These are phyloP conservation scores for Sporothrix phasma DNA, from an alignment of 2,329 filamentous ascomycete genomes.

Conservation along the genomic window DNA sequence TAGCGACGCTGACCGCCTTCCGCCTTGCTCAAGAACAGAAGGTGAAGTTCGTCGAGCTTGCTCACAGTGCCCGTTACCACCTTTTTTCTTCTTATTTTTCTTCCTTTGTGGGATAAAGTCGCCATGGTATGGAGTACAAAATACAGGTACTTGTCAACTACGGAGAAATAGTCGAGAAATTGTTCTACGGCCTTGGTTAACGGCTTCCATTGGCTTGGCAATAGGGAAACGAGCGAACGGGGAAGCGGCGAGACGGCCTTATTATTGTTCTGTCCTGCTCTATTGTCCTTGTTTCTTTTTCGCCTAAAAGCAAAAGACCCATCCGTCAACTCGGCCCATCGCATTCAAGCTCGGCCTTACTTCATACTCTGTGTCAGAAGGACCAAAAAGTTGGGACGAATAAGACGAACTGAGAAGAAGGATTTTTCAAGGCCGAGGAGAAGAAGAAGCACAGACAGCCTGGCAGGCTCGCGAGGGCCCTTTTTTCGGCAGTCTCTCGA, in stretches of 20 bases:
- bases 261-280: neutral
- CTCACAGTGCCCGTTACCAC: constrained; percentile 1
- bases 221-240: neutral
- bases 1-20: neutral
- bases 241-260: neutral
- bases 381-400: neutral
- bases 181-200: constrained; percentile 2
- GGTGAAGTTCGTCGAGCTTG: neutral
- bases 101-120: neutral
- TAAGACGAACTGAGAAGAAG: neutral
- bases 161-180: too few species aligned
- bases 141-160: neutral
- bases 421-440: neutral
- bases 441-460: neutral
- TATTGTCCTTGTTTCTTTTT: neutral
- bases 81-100: neutral
- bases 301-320: neutral
- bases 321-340: neutral
- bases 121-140: too few species aligned
- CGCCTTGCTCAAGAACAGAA: neutral
- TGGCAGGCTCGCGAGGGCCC: neutral
- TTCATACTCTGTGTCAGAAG: neutral
- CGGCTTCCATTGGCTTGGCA: constrained; percentile 6
- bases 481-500: neutral
- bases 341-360: neutral